Evolutionary conservation across 1,284 basidiomycete species (phyloP), one percentile per base, ranked within the genome.

Genomic region (Sporisorium reilianum): DNA sequence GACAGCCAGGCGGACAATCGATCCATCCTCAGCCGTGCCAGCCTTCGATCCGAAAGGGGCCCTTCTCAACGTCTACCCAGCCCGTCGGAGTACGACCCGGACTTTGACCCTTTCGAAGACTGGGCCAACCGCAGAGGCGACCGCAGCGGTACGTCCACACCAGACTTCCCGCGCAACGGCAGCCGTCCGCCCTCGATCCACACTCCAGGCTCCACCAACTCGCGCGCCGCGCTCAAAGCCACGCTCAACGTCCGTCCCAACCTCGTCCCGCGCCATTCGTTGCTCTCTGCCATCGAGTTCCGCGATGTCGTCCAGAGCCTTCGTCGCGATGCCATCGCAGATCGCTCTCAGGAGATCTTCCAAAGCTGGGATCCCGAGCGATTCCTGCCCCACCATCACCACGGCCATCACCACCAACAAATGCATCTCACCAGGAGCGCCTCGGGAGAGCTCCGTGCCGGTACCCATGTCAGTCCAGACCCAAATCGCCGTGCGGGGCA

Each of bases 221-320:
- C 72, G 32, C 55, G 57, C 10, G 41, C 54, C 2, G 50, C 50
- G 10, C 23, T 60, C 38, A 63, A 56, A 14, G 34, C 58, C 2
- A 30, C 54, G 10, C 67, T 63, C 23, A 64, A 41, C 26, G 36
- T 71, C 3, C 64, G 68, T 10, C 73, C 73, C 38, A 71, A 66
- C 52, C 49, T 78, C 42, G 65, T 77, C 3, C 78, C 85, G 4
- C 51, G 78, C 5, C 79, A 81, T 58, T 96, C 94, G 7, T 89
- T 98, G 1, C 89, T 97, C 3, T 93, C 95, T 10, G 95, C 95
- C 0, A 89, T 98, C 55, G 95, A 97, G 84, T 97, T 97, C 85
- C 88, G 93, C 28, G 91, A 95, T 66, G 92, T 97, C 16, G 91
- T 97, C 16, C 88, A 91, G 18, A 91, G 91, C 0, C 87, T 98